Base-by-base conservation (phyloP, 805 yeast species). In the Vanderwaltozyma polyspora region DNA sequence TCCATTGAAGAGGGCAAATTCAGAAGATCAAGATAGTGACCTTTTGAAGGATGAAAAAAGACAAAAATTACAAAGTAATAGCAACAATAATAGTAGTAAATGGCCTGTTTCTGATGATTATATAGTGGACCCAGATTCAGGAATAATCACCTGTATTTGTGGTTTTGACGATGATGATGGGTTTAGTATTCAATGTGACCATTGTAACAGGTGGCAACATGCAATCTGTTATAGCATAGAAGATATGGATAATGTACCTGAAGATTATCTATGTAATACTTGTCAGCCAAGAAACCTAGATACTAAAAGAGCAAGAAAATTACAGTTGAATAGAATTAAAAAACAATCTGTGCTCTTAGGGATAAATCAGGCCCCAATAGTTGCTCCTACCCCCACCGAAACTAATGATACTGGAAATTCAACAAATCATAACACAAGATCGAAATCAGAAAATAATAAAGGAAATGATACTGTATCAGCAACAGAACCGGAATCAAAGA, bases 141-240 rank as follows among this genome's bases (percentile, higher is more conserved):
- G 95, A 0, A 59, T 75, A 0, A 89, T 89, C 36, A 84, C 94
- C 2, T 89, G 97, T 60, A 74, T 87, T 6, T 89, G 97, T 65
- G 85, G 77, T 1, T 77, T 67, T 46, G 83, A 76, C 36, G 93
- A 84, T 41, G 95, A 86, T 58, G 93, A 91, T 46, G 96, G 97
- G 0, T 81, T 86, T 49, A 91, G 94, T 21, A 83, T 91, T 42
- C 97, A 91, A 60, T 91, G 98, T 62, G 97, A 89, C 55, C 69
- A 74, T 23, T 87, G 97, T 57, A 78, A 72, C 55, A 73, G 94
- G 41, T 87, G 96, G 96, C 95, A 87, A 52, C 97, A 87, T 60
- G 89, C 93, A 17, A 67, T 74, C 11, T 87, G 97, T 58, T 83
- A 84, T 72, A 80, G 79, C 6, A 84, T 83, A 38, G 66, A 66